Evolutionary conservation across 129 eudicot species (phyloP), one percentile per base, ranked within the genome.

Genomic region (Centrapalus pauciflorus): DNA sequence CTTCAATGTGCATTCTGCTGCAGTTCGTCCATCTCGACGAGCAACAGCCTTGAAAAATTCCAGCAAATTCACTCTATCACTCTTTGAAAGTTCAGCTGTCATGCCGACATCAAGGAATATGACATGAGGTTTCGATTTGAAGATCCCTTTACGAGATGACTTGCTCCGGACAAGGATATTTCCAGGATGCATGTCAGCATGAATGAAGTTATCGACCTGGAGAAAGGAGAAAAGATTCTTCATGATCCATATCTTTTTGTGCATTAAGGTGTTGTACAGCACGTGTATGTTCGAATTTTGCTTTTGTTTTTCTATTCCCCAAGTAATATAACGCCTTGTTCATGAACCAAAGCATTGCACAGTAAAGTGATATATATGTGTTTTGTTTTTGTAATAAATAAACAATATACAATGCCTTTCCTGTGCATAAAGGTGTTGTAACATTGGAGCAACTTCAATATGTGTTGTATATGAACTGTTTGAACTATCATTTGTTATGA

Each of bases 131-230:
- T 91, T 91, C 16, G 96, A 83, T 61, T 87, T 91, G 71, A 85
- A 81, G 38, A 79, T 67, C 76, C 74, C 70, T 43, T 83, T 87
- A 45, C 89, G 74, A 29, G 96, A 75, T 21, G 89, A 72, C 75
- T 78, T 87, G 70, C 70, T 77, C 54, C 97, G 80, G 21, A 91
- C 97, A 67, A 91, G 97, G 58, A 91, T 91, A 71, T 91, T 91
- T 69, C 97, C 97, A 54, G 97, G 97, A 79, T 91, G 97, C 97
- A 87, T 91, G 81, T 91, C 96, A 28, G 97, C 97, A 83, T 87
- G 97, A 73, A 90, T 84, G 69, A 90, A 90, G 77, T 90, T 90
- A 80, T 90, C 97, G 69, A 90, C 97, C 97, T 90, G 78, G 3
- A 71, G 9, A 49, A 69, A 55, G 4, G 3, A 8, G 3, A 50